These are phyloP conservation scores for Phytophthora tentaculata DNA, from an alignment of 352 stramenopile genomes.

Conservation along the genomic window DNA sequence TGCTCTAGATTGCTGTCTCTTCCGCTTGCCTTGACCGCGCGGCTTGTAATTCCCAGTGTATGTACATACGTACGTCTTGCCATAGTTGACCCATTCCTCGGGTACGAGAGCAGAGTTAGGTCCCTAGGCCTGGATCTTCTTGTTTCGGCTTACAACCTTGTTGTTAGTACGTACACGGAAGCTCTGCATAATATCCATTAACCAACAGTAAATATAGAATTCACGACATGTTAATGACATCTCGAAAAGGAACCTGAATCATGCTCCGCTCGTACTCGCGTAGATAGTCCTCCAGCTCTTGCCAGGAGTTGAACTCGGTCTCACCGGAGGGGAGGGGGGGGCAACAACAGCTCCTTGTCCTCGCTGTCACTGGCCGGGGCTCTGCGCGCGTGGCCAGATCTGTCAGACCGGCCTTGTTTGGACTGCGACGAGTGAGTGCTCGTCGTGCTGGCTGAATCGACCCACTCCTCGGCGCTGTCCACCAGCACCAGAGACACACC, in stretches of 20 bases:
- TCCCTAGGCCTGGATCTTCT: constrained; percentile 1
- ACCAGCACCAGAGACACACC: too few species aligned
- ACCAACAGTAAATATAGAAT: too few species aligned
- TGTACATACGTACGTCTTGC: constrained; percentile 17
- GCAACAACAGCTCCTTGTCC: too few species aligned
- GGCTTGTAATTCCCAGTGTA: constrained; percentile 17
- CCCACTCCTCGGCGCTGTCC: background rate
- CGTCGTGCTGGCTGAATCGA: background rate
- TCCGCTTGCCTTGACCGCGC: constrained; percentile 10
- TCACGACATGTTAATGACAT: too few species aligned
- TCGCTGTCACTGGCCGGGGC: too few species aligned
- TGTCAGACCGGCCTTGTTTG: too few species aligned
- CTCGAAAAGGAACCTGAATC: background rate
- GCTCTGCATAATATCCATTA: too few species aligned
- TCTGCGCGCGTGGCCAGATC: background rate
- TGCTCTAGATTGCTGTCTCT: constrained; percentile 8
- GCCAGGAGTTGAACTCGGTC: background rate
- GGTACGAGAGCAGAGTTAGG: background rate
- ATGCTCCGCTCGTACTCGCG: background rate
- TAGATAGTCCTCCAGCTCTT: background rate
- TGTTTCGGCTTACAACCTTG: background rate
- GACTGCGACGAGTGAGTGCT: too few species aligned
- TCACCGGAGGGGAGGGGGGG: background rate
- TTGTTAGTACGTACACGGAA: constrained; percentile 6
- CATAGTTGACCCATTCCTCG: constrained; percentile 4